Evolutionary conservation across 73 alveolate species (phyloP), one percentile per base, ranked within the genome.

Genomic region (Durusdinium trenchii): DNA sequence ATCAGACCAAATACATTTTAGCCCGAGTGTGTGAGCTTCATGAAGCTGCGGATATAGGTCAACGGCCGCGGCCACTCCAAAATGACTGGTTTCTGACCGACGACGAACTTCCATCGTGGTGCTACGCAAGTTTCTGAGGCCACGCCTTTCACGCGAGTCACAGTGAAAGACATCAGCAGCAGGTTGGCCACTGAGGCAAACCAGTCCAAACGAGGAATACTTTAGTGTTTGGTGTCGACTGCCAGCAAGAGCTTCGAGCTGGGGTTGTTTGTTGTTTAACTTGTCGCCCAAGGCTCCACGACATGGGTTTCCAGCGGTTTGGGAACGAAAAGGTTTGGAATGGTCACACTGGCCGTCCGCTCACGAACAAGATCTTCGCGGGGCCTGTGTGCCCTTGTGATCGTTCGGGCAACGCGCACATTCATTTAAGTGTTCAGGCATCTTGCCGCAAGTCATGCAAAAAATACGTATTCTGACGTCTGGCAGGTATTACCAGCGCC

Each of bases 401-500:
- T 6, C 4, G n/a, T 12, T 12, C 12, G 32, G 12, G 23, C 85
- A 73, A 6, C 23, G 12, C 23, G 12, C 23, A 12, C 32, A 57
- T 57, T 23, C 69, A 16, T 57, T 57, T 57, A 12, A 57, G 12
- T 57, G n/a, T n/a, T n/a, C n/a, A n/a, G n/a, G n/a, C n/a, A n/a
- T n/a, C n/a, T n/a, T n/a, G n/a, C n/a, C n/a, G n/a, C n/a, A n/a
- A n/a, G n/a, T n/a, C n/a, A n/a, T n/a, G n/a, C n/a, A n/a, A n/a
- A n/a, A n/a, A n/a, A n/a, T n/a, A n/a, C n/a, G n/a, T n/a, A n/a
- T n/a, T n/a, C n/a, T n/a, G n/a, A n/a, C n/a, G n/a, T n/a, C n/a
- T n/a, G n/a, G n/a, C n/a, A 99, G 99, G 86, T 99, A 99, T 99
- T 99, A 99, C 99, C 99, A 99, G 94, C 99, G 99, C 99, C 99